Conservation (phyloP, 2,329 filamentous ascomycete species). For the Diplodia seriata region DNA sequence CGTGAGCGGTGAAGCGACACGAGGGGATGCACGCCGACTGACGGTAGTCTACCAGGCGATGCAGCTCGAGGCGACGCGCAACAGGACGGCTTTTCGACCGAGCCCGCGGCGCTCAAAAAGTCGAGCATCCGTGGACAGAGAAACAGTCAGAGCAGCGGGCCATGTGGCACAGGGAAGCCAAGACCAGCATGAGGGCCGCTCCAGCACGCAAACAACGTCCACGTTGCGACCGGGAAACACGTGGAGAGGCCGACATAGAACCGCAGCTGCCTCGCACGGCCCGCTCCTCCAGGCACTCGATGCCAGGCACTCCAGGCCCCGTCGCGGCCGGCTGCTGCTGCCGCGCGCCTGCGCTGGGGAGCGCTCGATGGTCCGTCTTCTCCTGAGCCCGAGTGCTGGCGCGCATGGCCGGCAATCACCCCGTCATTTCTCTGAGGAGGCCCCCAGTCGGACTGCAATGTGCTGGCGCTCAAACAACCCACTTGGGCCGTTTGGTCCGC, state of each 20-base stretch:
- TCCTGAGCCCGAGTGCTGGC: neutral
- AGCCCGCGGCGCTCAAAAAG: neutral
- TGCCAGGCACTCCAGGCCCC: too few species aligned
- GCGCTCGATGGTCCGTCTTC: neutral
- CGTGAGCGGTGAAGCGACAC: neutral
- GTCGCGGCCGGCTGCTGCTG: neutral
- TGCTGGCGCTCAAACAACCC: conserved; percentile 24
- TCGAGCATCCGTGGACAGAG: neutral
- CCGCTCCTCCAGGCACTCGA: neutral
- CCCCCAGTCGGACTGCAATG: conserved; percentile 14
- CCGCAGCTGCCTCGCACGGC: neutral
- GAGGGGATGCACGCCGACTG: neutral
- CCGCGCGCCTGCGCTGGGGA: neutral
- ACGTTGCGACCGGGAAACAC: neutral
- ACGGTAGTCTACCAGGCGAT: neutral
- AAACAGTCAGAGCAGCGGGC: neutral
- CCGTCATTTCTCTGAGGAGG: conserved; percentile 24
- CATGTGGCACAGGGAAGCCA: neutral
- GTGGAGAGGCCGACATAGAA: neutral
- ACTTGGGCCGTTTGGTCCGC: conserved; percentile 14
- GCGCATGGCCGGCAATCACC: neutral
- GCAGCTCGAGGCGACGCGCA: neutral
- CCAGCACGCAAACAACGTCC: neutral
- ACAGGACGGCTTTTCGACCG: neutral
- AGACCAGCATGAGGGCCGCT: neutral